Base-by-base conservation (phyloP, 352 stramenopile genomes). In the Globisporangium apiculatum region DNA sequence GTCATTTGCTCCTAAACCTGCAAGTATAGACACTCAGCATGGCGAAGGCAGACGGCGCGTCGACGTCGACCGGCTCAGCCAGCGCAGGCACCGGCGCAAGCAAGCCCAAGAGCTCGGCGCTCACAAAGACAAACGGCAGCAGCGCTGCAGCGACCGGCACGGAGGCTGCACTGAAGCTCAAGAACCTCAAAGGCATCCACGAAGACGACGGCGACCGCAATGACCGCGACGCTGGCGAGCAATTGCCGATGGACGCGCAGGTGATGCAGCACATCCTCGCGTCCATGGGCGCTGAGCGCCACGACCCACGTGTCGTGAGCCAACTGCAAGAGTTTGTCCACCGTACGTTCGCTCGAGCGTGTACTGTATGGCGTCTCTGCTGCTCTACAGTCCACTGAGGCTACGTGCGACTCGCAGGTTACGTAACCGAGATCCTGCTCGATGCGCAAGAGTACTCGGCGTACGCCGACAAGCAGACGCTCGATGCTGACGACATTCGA, bases 241-340 rank as follows among this genome's bases (percentile, higher is more conserved):
- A 72, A 38, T 62, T 80, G 52, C 84, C 84, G 5, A 51, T 91
- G 49, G 82, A 94, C 51, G 75, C 76, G 15, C 58, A 80, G 11
- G 76, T 79, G 17, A 71, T 94, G 52, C 55, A 80, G 53, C 52
- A 69, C 53, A 59, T 94, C 35, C 70, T 94, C 46, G 75, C 76
- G 59, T 91, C 82, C 50, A 94, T 94, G 84, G 83, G 84, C 15
- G 83, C 74, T 41, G 78, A 89, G 56, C 87, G 80, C 55, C 81
- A 83, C 58, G 84, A 94, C 67, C 78, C 79, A 53, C 77, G 83
- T 56, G 84, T 94, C 63, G 77, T 92, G 37, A 68, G 67, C 56
- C 84, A 94, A 66, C 71, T 94, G 35, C 81, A 89, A 51, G 85
- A 94, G 64, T 92, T 93, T 57, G 71, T 90, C 18, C 84, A 94